phyloP scores from a whole-genome alignment of 768 basidiomycete species.

The Tephrocybe rancida region DNA sequence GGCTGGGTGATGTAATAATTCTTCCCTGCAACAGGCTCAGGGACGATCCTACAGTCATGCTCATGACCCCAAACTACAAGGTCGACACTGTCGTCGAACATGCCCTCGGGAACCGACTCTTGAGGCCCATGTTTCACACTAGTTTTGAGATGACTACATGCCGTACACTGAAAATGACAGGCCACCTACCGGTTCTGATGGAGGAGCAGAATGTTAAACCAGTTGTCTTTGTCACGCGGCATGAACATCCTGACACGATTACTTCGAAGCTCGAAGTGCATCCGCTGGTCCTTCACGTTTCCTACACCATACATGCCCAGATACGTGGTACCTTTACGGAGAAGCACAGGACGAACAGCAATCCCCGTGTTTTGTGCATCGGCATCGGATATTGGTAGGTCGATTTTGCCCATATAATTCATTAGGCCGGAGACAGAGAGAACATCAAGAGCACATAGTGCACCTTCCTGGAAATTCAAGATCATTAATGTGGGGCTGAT shows the following conservation, averaged over 20 bases:
- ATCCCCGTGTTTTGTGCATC: slow-evolving; percentile 75
- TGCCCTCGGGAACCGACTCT: slow-evolving; percentile 91
- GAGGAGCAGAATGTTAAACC: slow-evolving; percentile 93
- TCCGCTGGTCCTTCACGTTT: slow-evolving; percentile 93
- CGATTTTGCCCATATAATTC: slow-evolving; percentile 98
- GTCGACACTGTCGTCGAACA: slow-evolving; percentile 95
- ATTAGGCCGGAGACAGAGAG: slow-evolving; percentile 92
- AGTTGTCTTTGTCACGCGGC: slow-evolving; percentile 87
- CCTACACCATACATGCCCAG: slow-evolving; percentile 96
- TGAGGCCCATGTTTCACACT: slow-evolving; percentile 96
- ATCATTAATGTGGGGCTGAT: neutral
- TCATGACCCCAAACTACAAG: slow-evolving; percentile 99
- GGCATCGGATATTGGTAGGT: slow-evolving; percentile 75
- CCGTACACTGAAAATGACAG: neutral
- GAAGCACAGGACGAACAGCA: slow-evolving; percentile 85
- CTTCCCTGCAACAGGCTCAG: slow-evolving; percentile 90
- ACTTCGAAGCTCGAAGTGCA: slow-evolving; percentile 94
- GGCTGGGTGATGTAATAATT: slow-evolving; percentile 93
- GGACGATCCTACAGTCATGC: slow-evolving; percentile 93
- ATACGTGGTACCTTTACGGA: slow-evolving; percentile 83
- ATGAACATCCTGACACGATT: slow-evolving; percentile 96
- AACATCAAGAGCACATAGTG: slow-evolving; percentile 92
- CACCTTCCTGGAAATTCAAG: slow-evolving; percentile 74
- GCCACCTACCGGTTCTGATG: slow-evolving; percentile 90
- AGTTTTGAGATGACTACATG: neutral